These are phyloP conservation scores for Rugiboletus extremiorientalis DNA, from an alignment of 1,284 basidiomycete genomes.

Conservation along the genomic window DNA sequence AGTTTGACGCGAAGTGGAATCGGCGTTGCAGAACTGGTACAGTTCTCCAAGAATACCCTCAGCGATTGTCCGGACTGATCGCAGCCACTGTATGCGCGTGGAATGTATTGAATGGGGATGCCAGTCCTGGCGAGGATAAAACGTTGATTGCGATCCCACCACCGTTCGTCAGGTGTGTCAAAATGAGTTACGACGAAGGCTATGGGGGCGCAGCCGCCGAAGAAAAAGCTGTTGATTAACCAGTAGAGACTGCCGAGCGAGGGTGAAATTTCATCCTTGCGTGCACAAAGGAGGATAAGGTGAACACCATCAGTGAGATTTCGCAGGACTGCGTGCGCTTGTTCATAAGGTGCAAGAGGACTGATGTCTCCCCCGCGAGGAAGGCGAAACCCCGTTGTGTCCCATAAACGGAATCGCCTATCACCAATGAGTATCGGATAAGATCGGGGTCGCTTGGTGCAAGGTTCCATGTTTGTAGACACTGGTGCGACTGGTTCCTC, in stretches of 20 bases:
- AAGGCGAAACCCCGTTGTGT: conserved; percentile 11
- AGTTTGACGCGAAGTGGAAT: not conserved
- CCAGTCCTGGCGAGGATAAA: not conserved
- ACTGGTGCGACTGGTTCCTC: not conserved
- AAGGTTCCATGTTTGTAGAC: not conserved
- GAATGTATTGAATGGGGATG: conserved; percentile 2
- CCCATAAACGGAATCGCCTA: conserved; percentile 21
- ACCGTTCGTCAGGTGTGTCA: conserved; percentile 15
- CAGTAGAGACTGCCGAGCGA: not conserved
- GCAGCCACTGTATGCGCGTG: not conserved
- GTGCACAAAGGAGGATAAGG: conserved; percentile 9
- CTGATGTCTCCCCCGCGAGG: not conserved
- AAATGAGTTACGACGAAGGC: conserved; percentile 32
- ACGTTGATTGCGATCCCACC: conserved; percentile 10
- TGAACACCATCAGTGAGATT: not conserved
- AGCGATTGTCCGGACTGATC: not conserved
- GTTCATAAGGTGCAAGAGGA: conserved; percentile 10
- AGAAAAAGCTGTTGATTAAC: conserved; percentile 12
- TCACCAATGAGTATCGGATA: not conserved
- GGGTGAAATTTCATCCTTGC: not conserved
- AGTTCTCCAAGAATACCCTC: not conserved
- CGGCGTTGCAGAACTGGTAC: not conserved
- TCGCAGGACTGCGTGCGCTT: conserved; percentile 7
- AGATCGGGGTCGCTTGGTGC: conserved; percentile 6
- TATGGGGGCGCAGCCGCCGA: conserved; percentile 21